Evolutionary conservation across 2,329 filamentous ascomycete genomes (phyloP).

Genomic region (Neonectria hederae): DNA sequence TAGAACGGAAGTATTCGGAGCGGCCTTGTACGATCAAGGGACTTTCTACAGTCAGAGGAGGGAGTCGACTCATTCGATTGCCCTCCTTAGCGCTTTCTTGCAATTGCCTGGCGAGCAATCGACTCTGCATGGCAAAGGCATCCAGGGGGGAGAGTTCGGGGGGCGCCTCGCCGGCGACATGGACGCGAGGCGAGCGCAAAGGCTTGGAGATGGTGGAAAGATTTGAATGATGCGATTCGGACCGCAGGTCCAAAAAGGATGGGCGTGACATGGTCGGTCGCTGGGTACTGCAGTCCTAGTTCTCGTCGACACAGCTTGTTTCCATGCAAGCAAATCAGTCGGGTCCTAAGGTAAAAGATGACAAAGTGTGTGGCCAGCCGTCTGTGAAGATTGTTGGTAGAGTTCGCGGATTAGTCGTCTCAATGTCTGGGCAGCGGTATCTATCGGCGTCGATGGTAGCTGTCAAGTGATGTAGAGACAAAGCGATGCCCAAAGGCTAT

Average conservation of each 20-base stretch:
- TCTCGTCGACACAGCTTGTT: slow-evolving; percentile 18
- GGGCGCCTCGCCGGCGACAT: slow-evolving; percentile 82
- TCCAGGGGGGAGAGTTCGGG: slow-evolving; percentile 94
- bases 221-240: slow-evolving; percentile 63
- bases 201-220: slow-evolving; percentile 59
- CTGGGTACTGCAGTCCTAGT: slow-evolving; percentile 21
- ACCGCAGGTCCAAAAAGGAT: slow-evolving; percentile 67
- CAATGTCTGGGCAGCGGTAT: not conserved
- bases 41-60: slow-evolving; percentile 83
- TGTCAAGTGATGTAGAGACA: not conserved
- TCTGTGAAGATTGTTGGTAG: not conserved
- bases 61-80: slow-evolving; percentile 83
- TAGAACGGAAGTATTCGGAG: slow-evolving; percentile 82
- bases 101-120: slow-evolving; percentile 85
- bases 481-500: slow-evolving; percentile 1
- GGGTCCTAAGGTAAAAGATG: not conserved
- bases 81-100: slow-evolving; percentile 80
- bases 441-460: not conserved
- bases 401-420: slow-evolving; percentile 4
- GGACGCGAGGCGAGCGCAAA: slow-evolving; percentile 77
- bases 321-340: slow-evolving; percentile 30
- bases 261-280: slow-evolving; percentile 64
- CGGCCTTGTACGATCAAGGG: slow-evolving; percentile 79
- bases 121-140: slow-evolving; percentile 92
- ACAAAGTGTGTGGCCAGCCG: not conserved